A percentile compares a stretch with the other conserved stretches of the same genome.
These are phyloP conservation scores for Capsella rubella DNA, from an alignment of 441 rosid species.

Conservation along the genomic window DNA sequence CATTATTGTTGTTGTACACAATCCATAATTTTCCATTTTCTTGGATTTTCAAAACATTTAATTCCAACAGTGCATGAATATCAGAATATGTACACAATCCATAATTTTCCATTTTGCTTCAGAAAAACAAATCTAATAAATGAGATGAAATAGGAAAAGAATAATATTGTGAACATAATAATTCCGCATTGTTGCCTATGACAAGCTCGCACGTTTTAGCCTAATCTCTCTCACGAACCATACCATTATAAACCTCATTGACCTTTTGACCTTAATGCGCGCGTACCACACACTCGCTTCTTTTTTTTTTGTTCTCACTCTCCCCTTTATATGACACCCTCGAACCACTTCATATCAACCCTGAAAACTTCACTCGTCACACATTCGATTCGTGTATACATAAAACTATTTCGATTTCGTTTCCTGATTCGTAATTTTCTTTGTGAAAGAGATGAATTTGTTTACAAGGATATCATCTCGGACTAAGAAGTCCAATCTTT, in stretches of 20 bases:
- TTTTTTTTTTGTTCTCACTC: neutral
- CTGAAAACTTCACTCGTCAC: conserved; percentile 37
- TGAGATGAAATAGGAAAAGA: neutral
- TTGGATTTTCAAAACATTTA: too few relatives aligned
- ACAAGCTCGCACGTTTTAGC: conserved; percentile 44
- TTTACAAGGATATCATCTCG: conserved; percentile 37
- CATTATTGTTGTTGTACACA: neutral
- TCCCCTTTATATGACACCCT: conserved; percentile 28
- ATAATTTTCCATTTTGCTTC: neutral
- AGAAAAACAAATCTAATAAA: conserved; percentile 3
- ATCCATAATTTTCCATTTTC: neutral
- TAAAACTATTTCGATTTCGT: conserved; percentile 2
- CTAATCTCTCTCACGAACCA: conserved; percentile 39
- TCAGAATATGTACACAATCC: conserved; percentile 18
- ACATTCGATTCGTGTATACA: conserved; percentile 28
- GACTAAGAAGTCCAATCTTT: conserved; percentile 57
- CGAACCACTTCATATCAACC: conserved; percentile 44
- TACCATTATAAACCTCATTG: neutral
- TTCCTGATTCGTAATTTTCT: neutral
- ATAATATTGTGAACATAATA: neutral
- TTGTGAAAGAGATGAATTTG: conserved; percentile 31
- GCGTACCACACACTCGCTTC: conserved; percentile 32
- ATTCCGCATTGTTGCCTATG: conserved; percentile 22
- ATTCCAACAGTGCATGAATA: neutral
- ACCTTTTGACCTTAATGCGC: conserved; percentile 36